Evolutionary conservation across 139 green algal genomes (phyloP).

Genomic region (Tetradesmus lagerheimii): DNA sequence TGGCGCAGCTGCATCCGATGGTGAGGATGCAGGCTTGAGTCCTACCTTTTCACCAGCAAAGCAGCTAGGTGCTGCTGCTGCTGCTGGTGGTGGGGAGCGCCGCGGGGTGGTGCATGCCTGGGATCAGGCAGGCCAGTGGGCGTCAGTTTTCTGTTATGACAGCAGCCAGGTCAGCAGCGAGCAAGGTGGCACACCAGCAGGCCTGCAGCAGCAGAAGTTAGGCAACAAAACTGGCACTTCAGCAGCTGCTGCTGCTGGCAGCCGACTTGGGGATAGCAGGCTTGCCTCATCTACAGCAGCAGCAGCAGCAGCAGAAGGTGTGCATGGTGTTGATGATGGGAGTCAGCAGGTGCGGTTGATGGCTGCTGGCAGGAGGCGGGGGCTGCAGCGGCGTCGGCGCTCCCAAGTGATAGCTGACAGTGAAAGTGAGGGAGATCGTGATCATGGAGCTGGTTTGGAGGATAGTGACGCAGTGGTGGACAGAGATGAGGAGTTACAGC

Average conservation of each 20-base stretch:
- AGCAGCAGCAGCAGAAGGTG: slow-evolving; percentile 12
- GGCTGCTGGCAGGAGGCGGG: background rate
- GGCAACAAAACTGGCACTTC: background rate
- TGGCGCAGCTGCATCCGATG: slow-evolving; percentile 12
- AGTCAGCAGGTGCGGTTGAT: background rate
- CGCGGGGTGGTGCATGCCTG: background rate
- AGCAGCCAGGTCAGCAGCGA: slow-evolving; percentile 40
- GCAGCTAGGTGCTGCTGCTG: background rate
- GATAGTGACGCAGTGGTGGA: background rate
- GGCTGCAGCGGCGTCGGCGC: background rate
- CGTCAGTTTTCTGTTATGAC: background rate
- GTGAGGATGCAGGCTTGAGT: background rate
- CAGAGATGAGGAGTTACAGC: background rate
- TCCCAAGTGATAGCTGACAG: slow-evolving; percentile 18
- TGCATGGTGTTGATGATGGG: background rate
- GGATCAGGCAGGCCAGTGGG: slow-evolving; percentile 9
- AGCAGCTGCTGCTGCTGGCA: background rate
- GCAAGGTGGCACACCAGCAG: background rate
- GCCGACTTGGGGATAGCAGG: background rate
- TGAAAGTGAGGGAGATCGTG: background rate
- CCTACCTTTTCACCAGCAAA: background rate
- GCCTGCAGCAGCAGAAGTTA: slow-evolving; percentile 7
- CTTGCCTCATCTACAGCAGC: background rate
- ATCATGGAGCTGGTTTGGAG: background rate
- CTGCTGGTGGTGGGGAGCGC: background rate